Base-by-base conservation (phyloP, 2,329 filamentous ascomycete genomes). In the Alternaria gaisen region DNA sequence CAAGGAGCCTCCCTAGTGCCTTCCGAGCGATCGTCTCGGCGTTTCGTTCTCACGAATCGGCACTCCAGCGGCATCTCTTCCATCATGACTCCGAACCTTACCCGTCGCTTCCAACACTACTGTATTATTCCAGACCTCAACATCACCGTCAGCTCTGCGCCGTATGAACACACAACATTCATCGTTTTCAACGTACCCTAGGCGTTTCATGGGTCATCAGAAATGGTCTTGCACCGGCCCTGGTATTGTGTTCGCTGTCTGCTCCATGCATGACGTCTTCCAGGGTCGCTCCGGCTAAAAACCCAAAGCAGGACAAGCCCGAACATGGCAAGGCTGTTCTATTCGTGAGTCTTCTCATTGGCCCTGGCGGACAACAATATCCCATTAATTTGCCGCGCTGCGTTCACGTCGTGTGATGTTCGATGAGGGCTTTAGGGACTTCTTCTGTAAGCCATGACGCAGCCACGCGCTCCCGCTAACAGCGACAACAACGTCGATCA, bases 1-100 rank as follows among this genome's bases (percentile, higher is more conserved):
- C 36, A 56, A 54, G 53, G 48, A 59, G 50, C 62, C 66, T 63
- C 63, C 62, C 60, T 70, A 64, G 57, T 70, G 64, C 61, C 53
- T 65, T 72, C 65, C 60, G 60, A 69, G 70, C 66, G 68, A 73
- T 73, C 69, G 66, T 68, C 64, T 72, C 64, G 72, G 69, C 63
- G 65, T 60, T 53, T 61, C 61, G 60, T 55, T 56, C 42, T 58
- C 47, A 62, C 61, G 63, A 68, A 56, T 72, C 66, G 68, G 71
- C 69, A 68, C 54, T 22, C 54, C 60, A 66, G 54, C 66, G 66
- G 68, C 67, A 68, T 67, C 66, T 63, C 60, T 63, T 61, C 64
- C 59, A 61, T 30, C 30, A 32, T 64, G 58, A 53, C 46, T 56
- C 61, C 63, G 63, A 66, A 56, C 60, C 57, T 46, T 56, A 28